Evolutionary conservation across 441 rosid species (phyloP).

Genomic region (Sinapis alba): DNA sequence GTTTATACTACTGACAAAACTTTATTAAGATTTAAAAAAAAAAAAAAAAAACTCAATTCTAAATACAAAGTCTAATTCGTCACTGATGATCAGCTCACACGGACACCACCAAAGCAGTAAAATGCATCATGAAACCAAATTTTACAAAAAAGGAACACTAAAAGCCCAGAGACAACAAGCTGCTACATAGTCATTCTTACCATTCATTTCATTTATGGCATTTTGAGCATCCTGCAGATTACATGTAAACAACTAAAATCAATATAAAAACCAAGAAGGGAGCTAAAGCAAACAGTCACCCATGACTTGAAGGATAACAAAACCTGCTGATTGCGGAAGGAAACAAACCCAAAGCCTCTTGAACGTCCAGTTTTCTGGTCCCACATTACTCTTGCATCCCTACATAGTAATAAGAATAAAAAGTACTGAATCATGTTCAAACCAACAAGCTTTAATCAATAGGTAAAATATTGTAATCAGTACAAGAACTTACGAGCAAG

Average conservation of each 20-base stretch:
- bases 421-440: background rate
- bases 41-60: background rate
- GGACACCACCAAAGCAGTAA: background rate
- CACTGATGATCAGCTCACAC: background rate
- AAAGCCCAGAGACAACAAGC: background rate
- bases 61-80: background rate
- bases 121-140: background rate
- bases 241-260: constrained; percentile 4
- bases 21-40: background rate
- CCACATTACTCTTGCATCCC: constrained; percentile 98
- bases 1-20: background rate
- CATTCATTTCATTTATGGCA: constrained; percentile 79
- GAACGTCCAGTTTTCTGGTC: constrained; percentile 95
- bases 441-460: constrained; percentile 16
- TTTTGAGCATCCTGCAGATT: constrained; percentile 76
- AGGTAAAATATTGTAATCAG: background rate
- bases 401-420: constrained; percentile 24
- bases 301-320: constrained; percentile 3
- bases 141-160: background rate
- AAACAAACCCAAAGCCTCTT: constrained; percentile 93
- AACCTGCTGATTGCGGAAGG: constrained; percentile 82
- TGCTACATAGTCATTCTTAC: constrained; percentile 40
- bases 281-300: background rate
- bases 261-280: background rate
- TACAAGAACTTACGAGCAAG: constrained; percentile 69